phyloP scores from a whole-genome alignment of 441 rosid genomes.

The Pelargonium myrrhifolium region DNA sequence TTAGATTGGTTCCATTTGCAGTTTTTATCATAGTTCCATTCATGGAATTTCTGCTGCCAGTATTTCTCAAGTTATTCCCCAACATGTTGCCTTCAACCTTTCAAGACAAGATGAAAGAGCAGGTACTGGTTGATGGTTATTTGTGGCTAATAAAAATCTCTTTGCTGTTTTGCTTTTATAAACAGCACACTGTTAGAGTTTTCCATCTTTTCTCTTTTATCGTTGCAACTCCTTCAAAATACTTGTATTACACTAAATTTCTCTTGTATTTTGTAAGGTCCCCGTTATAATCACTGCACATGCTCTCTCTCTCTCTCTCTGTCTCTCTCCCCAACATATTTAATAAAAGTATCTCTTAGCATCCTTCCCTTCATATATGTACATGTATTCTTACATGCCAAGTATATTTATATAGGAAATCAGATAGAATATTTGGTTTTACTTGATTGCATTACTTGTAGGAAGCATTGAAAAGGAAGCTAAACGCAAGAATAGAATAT shows the following conservation, averaged over 20 bases:
- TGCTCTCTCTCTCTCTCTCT: too few relatives aligned
- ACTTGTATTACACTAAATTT: too few relatives aligned
- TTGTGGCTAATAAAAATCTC: not conserved
- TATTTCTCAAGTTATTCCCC: conserved; percentile 54
- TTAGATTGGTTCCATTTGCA: conserved; percentile 88
- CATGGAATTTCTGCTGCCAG: conserved; percentile 85
- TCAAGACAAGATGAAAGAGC: conserved; percentile 65
- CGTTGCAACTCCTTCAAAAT: not conserved
- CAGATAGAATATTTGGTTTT: not conserved
- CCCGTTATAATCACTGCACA: too few relatives aligned
- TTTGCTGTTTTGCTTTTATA: not conserved
- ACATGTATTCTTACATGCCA: too few relatives aligned
- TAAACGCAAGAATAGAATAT: conserved; percentile 71
- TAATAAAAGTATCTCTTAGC: too few relatives aligned
- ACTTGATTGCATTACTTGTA: conserved; percentile 16
- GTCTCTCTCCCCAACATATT: too few relatives aligned
- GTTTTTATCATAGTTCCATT: conserved; percentile 83
- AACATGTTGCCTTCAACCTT: conserved; percentile 66
- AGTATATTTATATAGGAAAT: not conserved
- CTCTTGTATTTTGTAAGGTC: too few relatives aligned
- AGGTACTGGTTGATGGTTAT: conserved; percentile 34
- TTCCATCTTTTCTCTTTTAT: too few relatives aligned
- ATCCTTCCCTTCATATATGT: too few relatives aligned
- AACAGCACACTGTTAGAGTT: too few relatives aligned
- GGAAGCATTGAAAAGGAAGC: conserved; percentile 59